Base-by-base conservation (phyloP, 345 rosid species). In the Eucalyptus dawsonii region DNA sequence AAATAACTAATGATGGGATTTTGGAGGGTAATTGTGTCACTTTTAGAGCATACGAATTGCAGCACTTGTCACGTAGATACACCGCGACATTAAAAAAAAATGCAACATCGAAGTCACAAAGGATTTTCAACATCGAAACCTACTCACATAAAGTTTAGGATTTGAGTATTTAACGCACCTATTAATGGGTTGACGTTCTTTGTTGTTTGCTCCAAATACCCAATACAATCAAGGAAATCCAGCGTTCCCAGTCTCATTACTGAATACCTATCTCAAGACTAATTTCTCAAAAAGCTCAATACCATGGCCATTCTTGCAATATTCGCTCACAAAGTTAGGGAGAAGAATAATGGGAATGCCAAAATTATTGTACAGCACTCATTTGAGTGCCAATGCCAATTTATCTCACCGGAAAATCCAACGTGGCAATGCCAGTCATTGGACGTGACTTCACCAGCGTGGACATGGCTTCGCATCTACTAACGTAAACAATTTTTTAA, bases 361-460 rank as follows among this genome's bases (percentile, higher is more conserved):
- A 53, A 53, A 19, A 21, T 53, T 19, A 19, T 19, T 0, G 1
- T 53, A 53, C 11, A 53, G 5, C 10, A 19, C 56, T 53, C 1
- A 19, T 53, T 53, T 53, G 24, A 53, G 24, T 53, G 58, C 5
- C 58, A 53, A 53, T 53, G 24, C 11, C 2, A 53, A 53, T 53
- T 53, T 53, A 3, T 53, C 58, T 53, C 22, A 8, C 4, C 0
- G 19, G 54, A 51, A 51, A 7, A 51, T 17, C 4, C 9, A 0
- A 17, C 24, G 0, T 53, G 10, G 4, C 58, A 4, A 53, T 53
- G 5, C 24, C 1, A 1, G 2, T 53, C 2, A 0, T 53, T 19
- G 0, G 1, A 53, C 10, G 2, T 19, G 10, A 53, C 56, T 19
- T 53, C 24, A 17, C 22, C 9, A 0, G 1, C 1, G 0, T 7